Evolutionary conservation across 2,329 filamentous ascomycete genomes (phyloP).

Genomic region (Stemphylium vesicarium): DNA sequence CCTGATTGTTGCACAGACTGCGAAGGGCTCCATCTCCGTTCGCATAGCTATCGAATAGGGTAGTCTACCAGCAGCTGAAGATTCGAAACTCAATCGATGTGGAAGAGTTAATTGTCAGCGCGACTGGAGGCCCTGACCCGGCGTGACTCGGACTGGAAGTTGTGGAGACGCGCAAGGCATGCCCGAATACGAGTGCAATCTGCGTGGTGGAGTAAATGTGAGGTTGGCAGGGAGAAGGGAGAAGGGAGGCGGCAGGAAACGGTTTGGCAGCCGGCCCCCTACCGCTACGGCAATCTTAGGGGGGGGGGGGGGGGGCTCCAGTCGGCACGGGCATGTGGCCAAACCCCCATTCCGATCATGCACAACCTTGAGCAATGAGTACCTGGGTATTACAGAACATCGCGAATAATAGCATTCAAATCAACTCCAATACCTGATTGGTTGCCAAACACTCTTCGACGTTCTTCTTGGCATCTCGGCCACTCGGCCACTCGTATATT

Average conservation of each 20-base stretch:
- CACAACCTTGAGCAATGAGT: no score
- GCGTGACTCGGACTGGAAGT: background rate
- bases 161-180: background rate
- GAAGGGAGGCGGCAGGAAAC: background rate
- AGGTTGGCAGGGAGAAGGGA: background rate
- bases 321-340: no score
- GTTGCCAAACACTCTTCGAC: no score
- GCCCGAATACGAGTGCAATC: background rate
- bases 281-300: background rate
- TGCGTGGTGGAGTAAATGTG: background rate
- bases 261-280: background rate
- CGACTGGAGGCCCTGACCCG: background rate
- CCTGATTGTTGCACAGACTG: constrained; percentile 34
- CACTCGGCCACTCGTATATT: no score
- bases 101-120: background rate
- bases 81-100: no score
- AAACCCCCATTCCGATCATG: no score
- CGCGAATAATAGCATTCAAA: no score
- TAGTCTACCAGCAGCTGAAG: background rate
- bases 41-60: constrained; percentile 29
- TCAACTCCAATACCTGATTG: no score
- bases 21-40: constrained; percentile 33
- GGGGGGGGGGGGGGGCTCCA: no score
- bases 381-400: no score
- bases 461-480: no score